Conservation (phyloP, 2,329 filamentous ascomycete genomes). For the Fusarium globosum region DNA sequence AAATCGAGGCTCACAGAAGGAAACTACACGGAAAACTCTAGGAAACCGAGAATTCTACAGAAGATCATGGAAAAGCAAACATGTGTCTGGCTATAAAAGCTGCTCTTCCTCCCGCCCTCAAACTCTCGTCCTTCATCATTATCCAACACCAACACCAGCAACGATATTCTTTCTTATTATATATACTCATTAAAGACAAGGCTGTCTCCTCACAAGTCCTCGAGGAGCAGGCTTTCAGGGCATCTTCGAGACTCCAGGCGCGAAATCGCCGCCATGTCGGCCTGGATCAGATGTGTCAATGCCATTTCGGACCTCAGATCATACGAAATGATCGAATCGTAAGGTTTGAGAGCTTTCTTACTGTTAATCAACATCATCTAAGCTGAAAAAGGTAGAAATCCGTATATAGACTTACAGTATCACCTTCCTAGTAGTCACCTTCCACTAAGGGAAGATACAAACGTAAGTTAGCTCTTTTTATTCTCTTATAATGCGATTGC, state of each 20-base stretch:
- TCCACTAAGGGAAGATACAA: not conserved
- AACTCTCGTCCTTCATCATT: not conserved
- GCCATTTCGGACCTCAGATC: too few relatives aligned
- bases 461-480: not conserved
- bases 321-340: too few relatives aligned
- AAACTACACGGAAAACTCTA: accelerated
- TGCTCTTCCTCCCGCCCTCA: not conserved
- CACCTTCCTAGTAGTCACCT: not conserved
- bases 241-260: too few relatives aligned
- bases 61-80: not conserved
- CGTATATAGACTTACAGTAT: not conserved
- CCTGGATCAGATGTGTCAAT: too few relatives aligned
- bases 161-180: not conserved
- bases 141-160: not conserved
- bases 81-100: not conserved
- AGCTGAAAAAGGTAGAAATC: too few relatives aligned
- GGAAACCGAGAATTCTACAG: accelerated
- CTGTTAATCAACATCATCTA: too few relatives aligned
- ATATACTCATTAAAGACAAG: too few relatives aligned
- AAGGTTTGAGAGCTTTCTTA: too few relatives aligned
- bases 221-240: not conserved
- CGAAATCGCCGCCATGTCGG: too few relatives aligned
- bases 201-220: not conserved
- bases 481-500: not conserved
- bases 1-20: not conserved